Base-by-base conservation (phyloP, 352 stramenopile genomes). In the Lagenidium giganteum region DNA sequence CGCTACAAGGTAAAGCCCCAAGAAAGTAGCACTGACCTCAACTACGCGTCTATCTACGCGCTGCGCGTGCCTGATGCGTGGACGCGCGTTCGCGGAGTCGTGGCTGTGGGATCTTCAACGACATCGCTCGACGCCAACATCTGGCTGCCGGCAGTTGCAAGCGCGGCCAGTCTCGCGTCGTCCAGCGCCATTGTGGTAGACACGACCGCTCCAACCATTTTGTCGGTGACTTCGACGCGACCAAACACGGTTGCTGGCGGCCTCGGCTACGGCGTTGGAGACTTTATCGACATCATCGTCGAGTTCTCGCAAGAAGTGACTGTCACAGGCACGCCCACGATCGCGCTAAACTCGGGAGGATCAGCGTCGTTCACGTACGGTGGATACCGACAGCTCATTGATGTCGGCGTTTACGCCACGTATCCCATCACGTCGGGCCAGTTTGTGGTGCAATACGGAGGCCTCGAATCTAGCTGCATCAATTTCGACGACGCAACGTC, bases 221-320 rank as follows among this genome's bases (percentile, higher is more conserved):
- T 72, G 1, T 56, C 59, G 8, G 57, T 91, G 3, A 68, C 64
- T 1, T 84, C 78, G 0, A 69, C 47, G 30, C 61, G 69, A 27
- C 13, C 43, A 1, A 38, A 79, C 40, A 74, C 61, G 3, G 39
- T 32, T 9, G 22, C n/a, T 18, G 58, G 57, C 6, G 66, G 35
- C 0, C 30, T 49, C 20, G 70, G 61, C 1, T 93, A 88, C 35
- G 80, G 76, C 3, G 43, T 80, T 7, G 83, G 80, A 2, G 78
- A 92, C 29, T 63, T 85, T 8, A 50, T 95, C 17, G 63, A 88
- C 16, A 56, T 95, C 18, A 51, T 69, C 3, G 76, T 91, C 14
- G 44, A 58, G 14, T 93, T 86, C 27, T 85, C 80, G 1, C 59
- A 53, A 2, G 69, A 82, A 14, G 63, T 95, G 1, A 23, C 46